Evolutionary conservation across 148 eudicot genomes (phyloP).

Genomic region (Polygonum aviculare): DNA sequence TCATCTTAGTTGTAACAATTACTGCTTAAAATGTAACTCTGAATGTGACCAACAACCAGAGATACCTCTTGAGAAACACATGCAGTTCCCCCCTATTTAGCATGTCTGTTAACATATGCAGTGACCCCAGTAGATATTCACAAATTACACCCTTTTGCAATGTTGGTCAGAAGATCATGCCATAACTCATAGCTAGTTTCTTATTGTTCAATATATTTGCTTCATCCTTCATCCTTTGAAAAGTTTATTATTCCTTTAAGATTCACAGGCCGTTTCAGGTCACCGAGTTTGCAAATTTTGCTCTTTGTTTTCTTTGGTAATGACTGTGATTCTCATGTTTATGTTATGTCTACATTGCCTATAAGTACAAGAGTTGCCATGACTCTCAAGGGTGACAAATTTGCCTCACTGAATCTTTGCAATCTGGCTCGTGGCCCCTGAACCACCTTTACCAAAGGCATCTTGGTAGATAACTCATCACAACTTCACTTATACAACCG

Average conservation of each 20-base stretch:
- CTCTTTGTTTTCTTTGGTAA: background rate
- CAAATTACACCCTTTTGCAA: background rate
- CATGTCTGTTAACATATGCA: background rate
- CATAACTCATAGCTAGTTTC: background rate
- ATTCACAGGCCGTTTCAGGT: background rate
- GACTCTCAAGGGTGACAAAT: background rate
- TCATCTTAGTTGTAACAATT: background rate
- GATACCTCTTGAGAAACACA: background rate
- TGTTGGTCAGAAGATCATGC: background rate
- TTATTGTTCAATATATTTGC: background rate
- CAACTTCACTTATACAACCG: background rate
- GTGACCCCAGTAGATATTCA: background rate
- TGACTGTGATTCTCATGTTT: background rate
- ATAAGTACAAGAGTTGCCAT: background rate
- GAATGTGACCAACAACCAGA: background rate
- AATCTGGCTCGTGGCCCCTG: background rate
- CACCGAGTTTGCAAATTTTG: background rate
- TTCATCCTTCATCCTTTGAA: background rate
- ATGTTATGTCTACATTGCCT: background rate
- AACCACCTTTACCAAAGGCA: background rate
- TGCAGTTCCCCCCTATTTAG: background rate
- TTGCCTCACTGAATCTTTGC: background rate
- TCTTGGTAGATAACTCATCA: background rate
- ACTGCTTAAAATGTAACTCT: background rate
- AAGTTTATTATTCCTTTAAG: background rate